Conservation (phyloP, 164 flowering plant species). For the Hamamelis virginiana region DNA sequence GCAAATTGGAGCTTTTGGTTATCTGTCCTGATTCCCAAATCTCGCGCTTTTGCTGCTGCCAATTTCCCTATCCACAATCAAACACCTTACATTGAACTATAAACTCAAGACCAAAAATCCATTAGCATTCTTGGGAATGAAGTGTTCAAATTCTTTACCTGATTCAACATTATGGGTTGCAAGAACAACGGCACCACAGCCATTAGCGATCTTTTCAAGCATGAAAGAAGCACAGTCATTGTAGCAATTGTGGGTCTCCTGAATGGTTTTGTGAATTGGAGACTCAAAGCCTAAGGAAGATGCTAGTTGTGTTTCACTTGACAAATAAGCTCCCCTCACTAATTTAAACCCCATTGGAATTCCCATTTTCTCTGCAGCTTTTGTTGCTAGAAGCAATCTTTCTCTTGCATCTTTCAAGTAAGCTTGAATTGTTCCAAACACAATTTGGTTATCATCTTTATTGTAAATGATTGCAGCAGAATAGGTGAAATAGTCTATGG, state of each 20-base stretch:
- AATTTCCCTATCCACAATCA: slow-evolving; percentile 44
- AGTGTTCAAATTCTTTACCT: slow-evolving; percentile 39
- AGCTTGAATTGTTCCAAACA: slow-evolving; percentile 77
- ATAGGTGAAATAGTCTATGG: slow-evolving; percentile 78
- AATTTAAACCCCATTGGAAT: slow-evolving; percentile 73
- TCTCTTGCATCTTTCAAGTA: slow-evolving; percentile 80
- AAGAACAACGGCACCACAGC: slow-evolving; percentile 57
- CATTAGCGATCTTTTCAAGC: slow-evolving; percentile 60
- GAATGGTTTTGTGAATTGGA: slow-evolving; percentile 68
- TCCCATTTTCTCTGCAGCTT: slow-evolving; percentile 65
- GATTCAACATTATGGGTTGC: slow-evolving; percentile 90
- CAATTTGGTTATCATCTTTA: slow-evolving; percentile 36
- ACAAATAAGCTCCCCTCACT: slow-evolving; percentile 90
- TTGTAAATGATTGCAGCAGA: slow-evolving; percentile 51
- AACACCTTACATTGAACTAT: background rate
- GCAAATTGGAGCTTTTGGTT: slow-evolving; percentile 72
- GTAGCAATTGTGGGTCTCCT: slow-evolving; percentile 71
- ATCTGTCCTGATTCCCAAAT: slow-evolving; percentile 60
- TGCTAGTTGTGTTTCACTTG: slow-evolving; percentile 63
- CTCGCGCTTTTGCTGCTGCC: slow-evolving; percentile 59
- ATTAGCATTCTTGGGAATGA: too few relatives aligned
- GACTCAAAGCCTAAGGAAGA: slow-evolving; percentile 55
- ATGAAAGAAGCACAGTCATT: slow-evolving; percentile 63
- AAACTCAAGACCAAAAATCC: too few relatives aligned
- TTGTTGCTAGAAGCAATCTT: slow-evolving; percentile 41